A percentile compares a stretch with the other conserved stretches of the same genome.
These are phyloP conservation scores for Rhynchospora tenuis DNA, from an alignment of 176 grass and related monocot species.

Conservation along the genomic window DNA sequence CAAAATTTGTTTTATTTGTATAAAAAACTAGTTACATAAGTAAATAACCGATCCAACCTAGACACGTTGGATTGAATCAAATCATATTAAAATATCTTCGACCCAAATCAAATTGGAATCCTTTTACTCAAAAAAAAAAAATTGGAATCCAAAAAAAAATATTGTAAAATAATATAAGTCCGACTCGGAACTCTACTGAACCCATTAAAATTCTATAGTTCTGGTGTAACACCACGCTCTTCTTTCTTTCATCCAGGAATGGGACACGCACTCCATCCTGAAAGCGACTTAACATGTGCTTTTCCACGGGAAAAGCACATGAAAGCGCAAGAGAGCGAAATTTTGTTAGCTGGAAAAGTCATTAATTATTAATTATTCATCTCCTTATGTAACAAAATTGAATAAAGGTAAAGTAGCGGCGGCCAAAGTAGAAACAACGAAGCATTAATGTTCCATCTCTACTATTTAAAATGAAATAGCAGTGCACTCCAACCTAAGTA, in stretches of 20 bases:
- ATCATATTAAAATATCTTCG: too few relatives aligned
- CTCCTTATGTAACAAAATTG: background rate
- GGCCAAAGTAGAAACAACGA: background rate
- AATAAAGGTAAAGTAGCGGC: background rate
- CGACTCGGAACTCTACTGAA: too few relatives aligned
- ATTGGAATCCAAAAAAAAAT: too few relatives aligned
- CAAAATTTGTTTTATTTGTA: too few relatives aligned
- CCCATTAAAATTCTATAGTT: background rate
- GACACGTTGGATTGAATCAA: too few relatives aligned
- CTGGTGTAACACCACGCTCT: background rate
- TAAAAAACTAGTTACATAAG: too few relatives aligned
- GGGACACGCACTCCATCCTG: background rate
- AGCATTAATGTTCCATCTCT: background rate
- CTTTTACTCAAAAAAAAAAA: too few relatives aligned
- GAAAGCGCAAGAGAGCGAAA: conserved; percentile 10
- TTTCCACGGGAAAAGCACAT: background rate
- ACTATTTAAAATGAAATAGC: background rate
- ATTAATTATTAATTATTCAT: background rate
- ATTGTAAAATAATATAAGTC: too few relatives aligned
- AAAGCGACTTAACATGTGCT: conserved; percentile 2
- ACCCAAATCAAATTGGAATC: too few relatives aligned
- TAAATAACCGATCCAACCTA: too few relatives aligned
- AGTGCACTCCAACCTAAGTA: background rate
- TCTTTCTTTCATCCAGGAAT: background rate
- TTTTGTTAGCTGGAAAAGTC: conserved; percentile 25